These are phyloP conservation scores for Coemansia sp. DNA, from an alignment of 192 early-diverging fungal genomes.

Conservation along the genomic window DNA sequence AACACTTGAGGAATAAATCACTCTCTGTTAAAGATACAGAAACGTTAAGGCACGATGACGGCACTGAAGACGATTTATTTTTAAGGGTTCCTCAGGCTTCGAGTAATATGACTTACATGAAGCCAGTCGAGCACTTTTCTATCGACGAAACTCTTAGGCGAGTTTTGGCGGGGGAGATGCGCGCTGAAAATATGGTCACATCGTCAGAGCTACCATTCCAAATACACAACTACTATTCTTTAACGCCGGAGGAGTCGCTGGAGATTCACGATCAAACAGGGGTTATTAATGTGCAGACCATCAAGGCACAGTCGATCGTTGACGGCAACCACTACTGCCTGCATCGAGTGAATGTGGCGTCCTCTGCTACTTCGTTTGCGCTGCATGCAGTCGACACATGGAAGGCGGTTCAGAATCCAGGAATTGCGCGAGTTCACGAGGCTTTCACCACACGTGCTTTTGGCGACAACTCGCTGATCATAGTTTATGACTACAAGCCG, in stretches of 20 bases:
- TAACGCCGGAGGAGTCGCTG: slow-evolving; percentile 62
- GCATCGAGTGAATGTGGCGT: slow-evolving; percentile 76
- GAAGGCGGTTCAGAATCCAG: slow-evolving; percentile 77
- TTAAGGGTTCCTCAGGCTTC: slow-evolving; percentile 17
- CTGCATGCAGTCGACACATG: slow-evolving; percentile 85
- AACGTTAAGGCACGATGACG: background rate
- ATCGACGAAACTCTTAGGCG: slow-evolving; percentile 82
- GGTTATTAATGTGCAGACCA: slow-evolving; percentile 68
- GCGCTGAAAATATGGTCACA: slow-evolving; percentile 28
- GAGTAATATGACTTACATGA: slow-evolving; percentile 72
- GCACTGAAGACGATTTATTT: slow-evolving; percentile 20
- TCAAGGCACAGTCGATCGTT: slow-evolving; percentile 78
- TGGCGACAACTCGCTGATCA: slow-evolving; percentile 91
- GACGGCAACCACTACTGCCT: slow-evolving; percentile 87
- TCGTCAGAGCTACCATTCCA: slow-evolving; percentile 70
- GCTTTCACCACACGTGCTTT: slow-evolving; percentile 96
- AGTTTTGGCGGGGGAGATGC: slow-evolving; percentile 62
- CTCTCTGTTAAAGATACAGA: background rate
- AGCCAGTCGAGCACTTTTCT: slow-evolving; percentile 78
- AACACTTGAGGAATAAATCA: slow-evolving; percentile 4
- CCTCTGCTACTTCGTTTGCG: slow-evolving; percentile 73
- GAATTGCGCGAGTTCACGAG: slow-evolving; percentile 83
- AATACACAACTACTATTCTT: slow-evolving; percentile 86
- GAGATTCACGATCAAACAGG: slow-evolving; percentile 58
- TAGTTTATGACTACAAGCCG: slow-evolving; percentile 95